Evolutionary conservation across 2,329 filamentous ascomycete species (phyloP).

Genomic region (Colletotrichum karsti): DNA sequence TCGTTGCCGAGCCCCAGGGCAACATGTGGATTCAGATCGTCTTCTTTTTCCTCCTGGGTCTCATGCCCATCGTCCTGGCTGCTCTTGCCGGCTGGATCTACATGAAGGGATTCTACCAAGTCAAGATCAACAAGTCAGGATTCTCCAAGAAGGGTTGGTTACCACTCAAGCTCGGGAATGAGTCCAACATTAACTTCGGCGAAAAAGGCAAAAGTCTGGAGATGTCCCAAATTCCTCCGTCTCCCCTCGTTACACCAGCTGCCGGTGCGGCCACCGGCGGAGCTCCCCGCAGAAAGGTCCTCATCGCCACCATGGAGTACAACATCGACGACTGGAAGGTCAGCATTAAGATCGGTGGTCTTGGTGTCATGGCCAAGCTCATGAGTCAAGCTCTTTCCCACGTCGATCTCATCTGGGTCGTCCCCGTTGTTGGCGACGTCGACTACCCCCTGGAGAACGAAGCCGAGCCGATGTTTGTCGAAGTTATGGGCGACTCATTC

Average conservation of each 20-base stretch:
- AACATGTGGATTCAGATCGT: slow-evolving; percentile 60
- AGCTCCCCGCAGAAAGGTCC: slow-evolving; percentile 58
- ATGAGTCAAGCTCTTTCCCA: slow-evolving; percentile 74
- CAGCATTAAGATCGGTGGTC: slow-evolving; percentile 76
- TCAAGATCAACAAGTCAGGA: slow-evolving; percentile 62
- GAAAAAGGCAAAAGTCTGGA: slow-evolving; percentile 34
- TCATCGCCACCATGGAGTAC: slow-evolving; percentile 78
- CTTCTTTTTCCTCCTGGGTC: slow-evolving; percentile 60
- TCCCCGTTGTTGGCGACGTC: slow-evolving; percentile 69
- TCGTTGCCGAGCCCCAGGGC: slow-evolving; percentile 60
- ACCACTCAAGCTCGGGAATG: slow-evolving; percentile 37
- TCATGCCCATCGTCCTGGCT: slow-evolving; percentile 60
- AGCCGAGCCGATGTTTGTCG: slow-evolving; percentile 69
- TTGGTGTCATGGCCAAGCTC: slow-evolving; percentile 75
- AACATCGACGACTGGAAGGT: slow-evolving; percentile 76
- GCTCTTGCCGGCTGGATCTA: slow-evolving; percentile 61
- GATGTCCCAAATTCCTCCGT: slow-evolving; percentile 28
- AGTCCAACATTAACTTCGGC: slow-evolving; percentile 42
- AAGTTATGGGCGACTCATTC: slow-evolving; percentile 67
- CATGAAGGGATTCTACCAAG: slow-evolving; percentile 59
- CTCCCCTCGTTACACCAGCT: slow-evolving; percentile 15
- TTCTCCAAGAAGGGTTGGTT: slow-evolving; percentile 34
- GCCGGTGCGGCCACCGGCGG: slow-evolving; percentile 29
- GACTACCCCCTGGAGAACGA: slow-evolving; percentile 68
- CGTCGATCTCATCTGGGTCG: slow-evolving; percentile 72